Base-by-base conservation (phyloP, 768 basidiomycete species). In the Leccinum pellstonianum region DNA sequence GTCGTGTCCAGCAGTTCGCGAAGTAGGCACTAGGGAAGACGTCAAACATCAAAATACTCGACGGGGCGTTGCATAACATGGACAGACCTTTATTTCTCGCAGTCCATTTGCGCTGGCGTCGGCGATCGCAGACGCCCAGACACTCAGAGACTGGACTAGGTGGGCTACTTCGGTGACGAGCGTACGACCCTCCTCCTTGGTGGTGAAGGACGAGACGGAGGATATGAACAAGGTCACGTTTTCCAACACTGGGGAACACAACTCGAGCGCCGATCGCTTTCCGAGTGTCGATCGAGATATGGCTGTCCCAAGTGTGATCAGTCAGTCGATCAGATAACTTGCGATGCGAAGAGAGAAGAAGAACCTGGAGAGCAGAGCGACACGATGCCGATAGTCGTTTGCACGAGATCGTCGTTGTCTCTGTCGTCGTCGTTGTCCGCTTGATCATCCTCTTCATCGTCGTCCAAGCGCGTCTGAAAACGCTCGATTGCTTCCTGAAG, bases 401-500 rank as follows among this genome's bases (percentile, higher is more conserved):
- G 69, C 3, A 60, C 63, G 14, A 56, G 25, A 21, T 54, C 43
- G 0, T 29, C 41, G 0, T 31, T 57, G 12, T 70, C 54, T 2
- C 70, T 69, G 7, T 43, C n/a, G 41, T 43, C 19, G 11, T 71
- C 69, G n/a, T 46, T 5, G 19, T 46, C 43, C 19, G 19, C 11
- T 46, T 4, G 48, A 17, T 50, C 58, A 9, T 50, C 58, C 1
- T 37, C 49, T 11, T 53, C 67, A 12, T 64, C 64, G 23, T 56
- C 54, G 55, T 66, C 55, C 41, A 59, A 25, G 55, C 15, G 46
- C 4, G 51, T 55, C 25, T 66, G 62, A 21, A 81, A 50, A 27
- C 56, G 58, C 60, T 79, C 81, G 31, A 76, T 56, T 6, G 62
- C 64, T 62, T 79, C 81, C 53, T 80, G 77, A 17, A 74, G 50